Evolutionary conservation across 2,329 filamentous ascomycete genomes (phyloP), one percentile per base, ranked within the genome.

Genomic region (Diplodia sapinea): DNA sequence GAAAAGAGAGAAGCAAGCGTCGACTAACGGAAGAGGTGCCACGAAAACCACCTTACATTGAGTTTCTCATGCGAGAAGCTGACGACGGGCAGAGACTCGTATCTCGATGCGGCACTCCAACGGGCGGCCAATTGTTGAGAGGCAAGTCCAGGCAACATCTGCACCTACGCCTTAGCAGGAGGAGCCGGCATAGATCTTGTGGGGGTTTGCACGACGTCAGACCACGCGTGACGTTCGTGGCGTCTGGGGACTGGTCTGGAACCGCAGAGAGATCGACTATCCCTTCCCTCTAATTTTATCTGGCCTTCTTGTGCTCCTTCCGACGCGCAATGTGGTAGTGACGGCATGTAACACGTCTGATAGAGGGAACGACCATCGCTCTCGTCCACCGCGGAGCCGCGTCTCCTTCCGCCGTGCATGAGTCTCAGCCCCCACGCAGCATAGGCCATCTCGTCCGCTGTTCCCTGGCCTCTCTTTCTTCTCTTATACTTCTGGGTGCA

Each of bases 241-340:
- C 43, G 43, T 47, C 43, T 47, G 43, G 43, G 43, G 43, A 47
- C 43, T 47, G 43, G 43, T 47, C 43, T 47, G 43, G 43, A 43
- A 47, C 43, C 13, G 40, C 40, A 17, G 40, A 17, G 4, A 43
- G 40, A 43, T 43, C 40, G 40, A 43, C 40, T 43, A n/a, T 8
- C 40, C 17, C 38, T 43, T 17, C 38, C 13, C 17, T n/a, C 3
- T 17, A 47, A 47, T 47, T 20, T 13, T n/a, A 20, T 47, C 43
- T 43, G 15, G 15, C 40, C 17, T 43, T 43, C 15, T 43, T 43
- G 40, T 43, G 40, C 8, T 43, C 43, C 13, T 31, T 6, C 51
- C 8, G 17, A 15, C 11, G 15, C 17, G 15, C 51, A 55, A 55
- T 55, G 51, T 29, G 26, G 26, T 26, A 4, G 26, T 26, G n/a